phyloP scores from a whole-genome alignment of 2,329 filamentous ascomycete species.

The Paecilomyces sp. region DNA sequence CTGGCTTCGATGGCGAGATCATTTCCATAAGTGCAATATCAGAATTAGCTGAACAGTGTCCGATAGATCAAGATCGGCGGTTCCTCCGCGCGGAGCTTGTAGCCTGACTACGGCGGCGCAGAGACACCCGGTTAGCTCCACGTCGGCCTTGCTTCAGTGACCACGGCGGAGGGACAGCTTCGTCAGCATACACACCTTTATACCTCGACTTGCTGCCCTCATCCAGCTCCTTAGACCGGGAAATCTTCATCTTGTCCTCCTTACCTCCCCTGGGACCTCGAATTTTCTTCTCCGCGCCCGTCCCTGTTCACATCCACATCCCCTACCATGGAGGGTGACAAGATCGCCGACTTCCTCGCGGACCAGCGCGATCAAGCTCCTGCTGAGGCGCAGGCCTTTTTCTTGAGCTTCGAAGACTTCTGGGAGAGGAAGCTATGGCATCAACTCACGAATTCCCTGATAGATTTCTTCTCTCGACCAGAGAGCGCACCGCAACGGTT shows the following conservation, averaged over 20 bases:
- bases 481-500: slow-evolving; percentile 79
- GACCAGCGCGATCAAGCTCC: slow-evolving; percentile 84
- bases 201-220: slow-evolving; percentile 4
- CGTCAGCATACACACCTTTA: slow-evolving; percentile 4
- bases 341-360: slow-evolving; percentile 84
- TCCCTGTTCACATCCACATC: background rate
- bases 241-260: slow-evolving; percentile 2
- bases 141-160: slow-evolving; percentile 5
- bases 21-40: too few relatives aligned
- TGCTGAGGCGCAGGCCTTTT: slow-evolving; percentile 77
- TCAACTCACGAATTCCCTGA: slow-evolving; percentile 83
- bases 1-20: too few relatives aligned
- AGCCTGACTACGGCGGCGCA: slow-evolving; percentile 13
- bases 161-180: slow-evolving; percentile 5
- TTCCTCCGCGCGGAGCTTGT: background rate
- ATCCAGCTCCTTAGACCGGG: background rate
- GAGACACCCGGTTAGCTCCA: slow-evolving; percentile 21
- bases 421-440: slow-evolving; percentile 99
- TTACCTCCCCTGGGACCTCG: slow-evolving; percentile 3
- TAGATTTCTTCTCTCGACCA: slow-evolving; percentile 79
- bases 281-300: background rate
- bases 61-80: background rate
- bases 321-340: slow-evolving; percentile 68
- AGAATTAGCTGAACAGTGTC: too few relatives aligned
- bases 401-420: slow-evolving; percentile 88